phyloP scores from a whole-genome alignment of 2,329 filamentous ascomycete species.

The Xylaria multiplex region DNA sequence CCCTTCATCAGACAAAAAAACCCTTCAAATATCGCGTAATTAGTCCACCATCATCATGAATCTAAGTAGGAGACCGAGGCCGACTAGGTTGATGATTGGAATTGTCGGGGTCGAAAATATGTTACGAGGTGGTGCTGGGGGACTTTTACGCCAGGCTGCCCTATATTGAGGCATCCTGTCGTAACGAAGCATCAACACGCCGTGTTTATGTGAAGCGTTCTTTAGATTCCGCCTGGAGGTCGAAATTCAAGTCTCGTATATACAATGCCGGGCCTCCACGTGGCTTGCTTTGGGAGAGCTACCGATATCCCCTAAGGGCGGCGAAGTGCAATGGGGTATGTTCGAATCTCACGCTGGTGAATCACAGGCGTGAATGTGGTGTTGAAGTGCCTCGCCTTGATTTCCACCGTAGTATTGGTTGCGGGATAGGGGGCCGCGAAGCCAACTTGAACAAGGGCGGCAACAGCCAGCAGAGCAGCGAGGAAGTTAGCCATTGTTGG shows the following conservation, averaged over 20 bases:
- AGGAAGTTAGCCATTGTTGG: conserved; percentile 47
- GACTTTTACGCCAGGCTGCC: conserved; percentile 4
- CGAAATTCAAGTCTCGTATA: conserved; percentile 18
- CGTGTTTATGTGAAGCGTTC: background rate
- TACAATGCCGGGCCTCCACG: conserved; percentile 17
- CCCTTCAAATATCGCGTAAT: conserved; percentile 30
- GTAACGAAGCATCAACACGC: background rate
- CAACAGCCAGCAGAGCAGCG: conserved; percentile 44
- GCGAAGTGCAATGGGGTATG: conserved; percentile 43
- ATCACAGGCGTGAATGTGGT: conserved; percentile 29
- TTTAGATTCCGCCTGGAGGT: background rate
- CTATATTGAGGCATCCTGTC: conserved; percentile 6
- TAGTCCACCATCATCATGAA: conserved; percentile 41
- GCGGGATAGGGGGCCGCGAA: conserved; percentile 41
- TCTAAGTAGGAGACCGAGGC: conserved; percentile 27
- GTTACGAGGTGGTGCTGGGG: background rate
- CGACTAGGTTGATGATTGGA: conserved; percentile 9
- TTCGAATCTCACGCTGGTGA: conserved; percentile 40
- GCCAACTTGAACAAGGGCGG: conserved; percentile 44
- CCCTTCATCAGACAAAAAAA: conserved; percentile 24
- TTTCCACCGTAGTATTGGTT: conserved; percentile 28
- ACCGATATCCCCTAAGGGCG: conserved; percentile 38
- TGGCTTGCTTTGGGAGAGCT: background rate
- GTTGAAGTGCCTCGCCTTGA: conserved; percentile 31
- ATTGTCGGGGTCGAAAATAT: conserved; percentile 2